These are phyloP conservation scores for Carex littledalei DNA, from an alignment of 176 grass and related monocot species.

Conservation along the genomic window DNA sequence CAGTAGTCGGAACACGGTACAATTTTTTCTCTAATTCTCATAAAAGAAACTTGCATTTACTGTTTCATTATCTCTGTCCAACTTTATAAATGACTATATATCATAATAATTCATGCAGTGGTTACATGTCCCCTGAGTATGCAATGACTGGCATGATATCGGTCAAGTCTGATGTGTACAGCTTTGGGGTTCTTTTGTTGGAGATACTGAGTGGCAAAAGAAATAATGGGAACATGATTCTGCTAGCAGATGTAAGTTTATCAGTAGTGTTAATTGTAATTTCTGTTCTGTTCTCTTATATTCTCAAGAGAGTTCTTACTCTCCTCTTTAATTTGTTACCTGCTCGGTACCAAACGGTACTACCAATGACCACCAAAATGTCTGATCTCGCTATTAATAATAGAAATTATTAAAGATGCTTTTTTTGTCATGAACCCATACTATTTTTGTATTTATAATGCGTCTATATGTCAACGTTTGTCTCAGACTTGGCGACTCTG, in stretches of 20 bases:
- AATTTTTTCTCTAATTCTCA: background rate
- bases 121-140: conserved; percentile 53
- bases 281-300: background rate
- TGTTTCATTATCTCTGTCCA: background rate
- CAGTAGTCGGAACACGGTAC: conserved; percentile 43
- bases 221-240: conserved; percentile 24
- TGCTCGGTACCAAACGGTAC: background rate
- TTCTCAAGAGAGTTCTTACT: background rate
- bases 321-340: background rate
- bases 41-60: background rate
- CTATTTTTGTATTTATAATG: background rate
- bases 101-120: conserved; percentile 14
- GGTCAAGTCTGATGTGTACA: conserved; percentile 50
- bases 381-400: background rate
- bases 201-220: conserved; percentile 42
- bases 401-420: background rate
- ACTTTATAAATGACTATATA: conserved; percentile 3
- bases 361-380: background rate
- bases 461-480: background rate
- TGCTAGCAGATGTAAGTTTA: conserved; percentile 50
- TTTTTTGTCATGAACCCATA: background rate
- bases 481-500: conserved; percentile 52
- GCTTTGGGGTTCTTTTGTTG: conserved; percentile 48
- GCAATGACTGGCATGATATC: conserved; percentile 34
- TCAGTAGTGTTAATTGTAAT: background rate